Evolutionary conservation across 257 asterid genomes (phyloP), one percentile per base, ranked within the genome.

Genomic region (Ehretia macrophylla): DNA sequence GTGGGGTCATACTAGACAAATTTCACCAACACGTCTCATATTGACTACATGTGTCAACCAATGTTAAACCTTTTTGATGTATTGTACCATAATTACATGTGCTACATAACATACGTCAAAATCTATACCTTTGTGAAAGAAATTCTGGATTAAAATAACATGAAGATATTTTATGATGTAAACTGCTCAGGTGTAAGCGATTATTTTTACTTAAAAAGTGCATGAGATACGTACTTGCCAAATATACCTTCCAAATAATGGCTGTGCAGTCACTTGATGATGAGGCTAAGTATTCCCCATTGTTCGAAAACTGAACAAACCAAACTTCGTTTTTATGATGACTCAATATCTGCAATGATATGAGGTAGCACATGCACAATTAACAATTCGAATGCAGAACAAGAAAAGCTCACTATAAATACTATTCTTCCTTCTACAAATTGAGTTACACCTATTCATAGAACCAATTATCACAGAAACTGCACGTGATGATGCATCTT

Each of bases 231-330:
- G 9, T 49, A 17, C 65, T 44, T 51, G 56, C 52, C 53, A 45
- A 47, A 62, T 58, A 59, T 72, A 83, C 99, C 97, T 88, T 69
- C 97, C 97, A 92, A 70, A 89, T 84, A 67, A 84, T 84, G 68
- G 94, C 92, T 5, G 87, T 82, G 76, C 94, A 80, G 75, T 89
- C 97, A 62, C 86, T 74, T 55, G 97, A 89, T 70, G 95, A 84
- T 19, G 97, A 84, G 6, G 97, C 97, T 72, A 89, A 74, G 72
- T 79, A 84, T 40, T 81, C 82, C 61, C 97, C 95, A 49, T 72
- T 74, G 77, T 82, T 75, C 23, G 97, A 86, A 75, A 92, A 92
- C 75, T 88, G 99, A 67, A 92, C 93, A 50, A 83, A 88, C 99
- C 97, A 88, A 55, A 92, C 97, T 82, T 85, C 98, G 74, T 86